Conservation (phyloP, 192 early-diverging fungal genomes). For the Linnemannia schmuckeri region DNA sequence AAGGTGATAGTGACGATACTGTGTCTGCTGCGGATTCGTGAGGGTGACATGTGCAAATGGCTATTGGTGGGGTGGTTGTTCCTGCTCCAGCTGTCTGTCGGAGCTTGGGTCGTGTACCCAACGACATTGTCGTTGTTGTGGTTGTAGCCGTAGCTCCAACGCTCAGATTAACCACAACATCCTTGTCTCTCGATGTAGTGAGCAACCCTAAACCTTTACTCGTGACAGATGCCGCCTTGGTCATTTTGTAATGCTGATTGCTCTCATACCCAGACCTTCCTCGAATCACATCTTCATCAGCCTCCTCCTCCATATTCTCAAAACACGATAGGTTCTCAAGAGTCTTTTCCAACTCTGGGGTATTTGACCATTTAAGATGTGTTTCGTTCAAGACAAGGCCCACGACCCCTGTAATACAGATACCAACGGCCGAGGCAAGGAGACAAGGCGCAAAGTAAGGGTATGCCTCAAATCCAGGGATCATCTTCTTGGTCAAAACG, state of each 20-base stretch:
- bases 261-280: constrained; percentile 16
- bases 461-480: constrained; percentile 22
- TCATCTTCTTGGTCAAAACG: constrained; percentile 11
- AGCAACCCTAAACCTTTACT: not conserved
- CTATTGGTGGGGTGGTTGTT: not conserved
- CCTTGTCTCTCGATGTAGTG: not conserved
- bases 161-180: not conserved
- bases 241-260: not conserved
- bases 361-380: constrained; percentile 29
- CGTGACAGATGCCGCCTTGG: not conserved
- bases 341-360: not conserved
- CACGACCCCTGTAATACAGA: constrained; percentile 17
- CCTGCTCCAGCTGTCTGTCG: not conserved
- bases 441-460: constrained; percentile 39
- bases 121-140: not conserved
- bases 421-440: constrained; percentile 9
- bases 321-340: not conserved
- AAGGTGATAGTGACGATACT: not conserved
- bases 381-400: constrained; percentile 25
- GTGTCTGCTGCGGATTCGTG: not conserved
- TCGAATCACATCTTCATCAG: not conserved
- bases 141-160: not conserved
- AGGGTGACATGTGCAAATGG: not conserved
- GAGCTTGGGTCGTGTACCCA: not conserved
- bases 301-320: not conserved